Conservation (phyloP, 1,139 yeast species). For the Suhomyces guaymorum region DNA sequence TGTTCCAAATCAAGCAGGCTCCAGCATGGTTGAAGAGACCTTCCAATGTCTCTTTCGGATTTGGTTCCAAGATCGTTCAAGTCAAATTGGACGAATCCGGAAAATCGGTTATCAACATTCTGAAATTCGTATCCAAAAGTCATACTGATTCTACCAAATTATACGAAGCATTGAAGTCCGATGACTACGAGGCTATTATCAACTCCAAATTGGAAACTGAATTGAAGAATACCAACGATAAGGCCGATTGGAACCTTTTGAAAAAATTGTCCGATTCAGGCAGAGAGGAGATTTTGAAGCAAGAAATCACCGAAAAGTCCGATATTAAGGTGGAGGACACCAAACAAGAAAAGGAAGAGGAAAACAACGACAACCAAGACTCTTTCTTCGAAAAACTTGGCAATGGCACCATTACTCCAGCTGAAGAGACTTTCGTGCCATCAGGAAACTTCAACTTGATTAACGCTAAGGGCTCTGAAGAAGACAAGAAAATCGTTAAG, state of each 20-base stretch:
- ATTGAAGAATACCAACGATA: constrained; percentile 44
- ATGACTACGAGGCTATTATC: constrained; percentile 57
- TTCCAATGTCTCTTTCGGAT: constrained; percentile 81
- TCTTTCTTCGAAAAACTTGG: constrained; percentile 52
- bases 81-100: constrained; percentile 47
- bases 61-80: constrained; percentile 84
- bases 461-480: constrained; percentile 21
- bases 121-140: constrained; percentile 46
- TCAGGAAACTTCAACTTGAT: constrained; percentile 46
- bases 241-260: constrained; percentile 78
- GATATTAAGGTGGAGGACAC: constrained; percentile 18
- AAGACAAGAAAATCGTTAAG: constrained; percentile 51
- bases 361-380: constrained; percentile 41
- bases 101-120: constrained; percentile 49
- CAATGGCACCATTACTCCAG: constrained; percentile 22
- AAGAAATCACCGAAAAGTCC: constrained; percentile 23
- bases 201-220: constrained; percentile 49
- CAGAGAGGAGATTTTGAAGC: constrained; percentile 39
- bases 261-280: constrained; percentile 56
- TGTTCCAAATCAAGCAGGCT: constrained; percentile 70
- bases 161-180: constrained; percentile 57
- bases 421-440: constrained; percentile 35
- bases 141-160: constrained; percentile 49
- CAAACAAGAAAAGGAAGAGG: constrained; percentile 17
- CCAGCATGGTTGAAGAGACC: constrained; percentile 87